These are phyloP conservation scores for Cladosporium sphaerospermum DNA, from an alignment of 2,329 filamentous ascomycete genomes.

Conservation along the genomic window DNA sequence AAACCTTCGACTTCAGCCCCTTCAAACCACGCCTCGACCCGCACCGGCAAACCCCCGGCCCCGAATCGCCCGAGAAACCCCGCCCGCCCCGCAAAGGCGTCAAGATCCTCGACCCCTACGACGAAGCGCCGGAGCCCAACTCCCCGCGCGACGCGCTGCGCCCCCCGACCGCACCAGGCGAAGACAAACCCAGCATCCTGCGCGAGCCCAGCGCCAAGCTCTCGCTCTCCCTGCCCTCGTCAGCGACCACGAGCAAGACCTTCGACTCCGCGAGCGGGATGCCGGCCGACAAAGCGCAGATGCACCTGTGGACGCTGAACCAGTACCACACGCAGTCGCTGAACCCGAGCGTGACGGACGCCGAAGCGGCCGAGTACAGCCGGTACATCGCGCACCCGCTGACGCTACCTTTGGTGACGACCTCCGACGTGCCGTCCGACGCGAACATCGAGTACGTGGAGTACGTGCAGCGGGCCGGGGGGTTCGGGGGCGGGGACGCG, in stretches of 20 bases:
- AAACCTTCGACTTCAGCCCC: conserved; percentile 77
- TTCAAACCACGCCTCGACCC: conserved; percentile 63
- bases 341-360: conserved; percentile 69
- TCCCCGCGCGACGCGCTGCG: conserved; percentile 1
- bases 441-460: conserved; percentile 65
- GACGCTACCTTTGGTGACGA: conserved; percentile 71
- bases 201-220: conserved; percentile 20
- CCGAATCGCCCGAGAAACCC: conserved; percentile 50
- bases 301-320: conserved; percentile 81
- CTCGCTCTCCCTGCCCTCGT: conserved; percentile 8
- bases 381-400: conserved; percentile 86
- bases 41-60: conserved; percentile 40
- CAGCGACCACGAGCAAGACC: conserved; percentile 7
- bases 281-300: conserved; percentile 69
- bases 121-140: background rate
- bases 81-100: conserved; percentile 61
- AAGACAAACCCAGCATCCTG: conserved; percentile 38
- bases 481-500: conserved; percentile 3
- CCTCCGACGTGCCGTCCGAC: conserved; percentile 56
- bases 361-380: conserved; percentile 79
- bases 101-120: conserved; percentile 57
- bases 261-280: conserved; percentile 13
- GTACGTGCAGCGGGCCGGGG: conserved; percentile 59
- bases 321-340: conserved; percentile 81
- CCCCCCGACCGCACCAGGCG: conserved; percentile 4